Conservation (phyloP, 805 yeast species). For the Allodekkera sacchari region DNA sequence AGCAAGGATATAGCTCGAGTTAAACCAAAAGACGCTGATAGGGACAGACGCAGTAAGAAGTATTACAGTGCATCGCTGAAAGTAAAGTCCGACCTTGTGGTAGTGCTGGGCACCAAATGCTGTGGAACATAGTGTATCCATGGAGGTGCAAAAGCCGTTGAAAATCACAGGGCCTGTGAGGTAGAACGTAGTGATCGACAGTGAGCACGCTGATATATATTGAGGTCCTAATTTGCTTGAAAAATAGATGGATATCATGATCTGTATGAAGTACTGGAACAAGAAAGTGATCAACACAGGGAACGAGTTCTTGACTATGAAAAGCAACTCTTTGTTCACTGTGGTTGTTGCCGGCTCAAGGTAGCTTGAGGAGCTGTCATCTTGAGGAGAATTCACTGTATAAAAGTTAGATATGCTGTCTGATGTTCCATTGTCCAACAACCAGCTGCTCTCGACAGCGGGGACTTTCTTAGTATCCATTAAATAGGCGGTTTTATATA, state of each 20-base stretch:
- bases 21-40: conserved; percentile 49
- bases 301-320: conserved; percentile 30
- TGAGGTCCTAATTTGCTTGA: conserved; percentile 60
- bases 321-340: conserved; percentile 10
- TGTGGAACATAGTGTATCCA: conserved; percentile 72
- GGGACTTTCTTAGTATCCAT: too few species aligned
- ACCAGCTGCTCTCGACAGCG: too few species aligned
- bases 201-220: conserved; percentile 63
- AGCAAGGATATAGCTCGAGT: conserved; percentile 34
- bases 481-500: too few species aligned
- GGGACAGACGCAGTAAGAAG: conserved; percentile 44
- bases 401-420: too few species aligned
- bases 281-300: conserved; percentile 63
- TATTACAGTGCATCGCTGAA: conserved; percentile 54
- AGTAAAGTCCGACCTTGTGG: conserved; percentile 56
- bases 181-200: conserved; percentile 68
- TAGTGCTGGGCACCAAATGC: conserved; percentile 61
- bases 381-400: background rate
- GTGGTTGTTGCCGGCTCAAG: conserved; percentile 11
- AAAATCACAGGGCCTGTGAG: conserved; percentile 64
- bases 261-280: conserved; percentile 60
- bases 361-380: background rate
- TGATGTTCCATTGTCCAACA: too few species aligned
- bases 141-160: conserved; percentile 66
- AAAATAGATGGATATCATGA: conserved; percentile 64